phyloP scores from a whole-genome alignment of 2,329 filamentous ascomycete species.

The Rhynchosporium agropyri region DNA sequence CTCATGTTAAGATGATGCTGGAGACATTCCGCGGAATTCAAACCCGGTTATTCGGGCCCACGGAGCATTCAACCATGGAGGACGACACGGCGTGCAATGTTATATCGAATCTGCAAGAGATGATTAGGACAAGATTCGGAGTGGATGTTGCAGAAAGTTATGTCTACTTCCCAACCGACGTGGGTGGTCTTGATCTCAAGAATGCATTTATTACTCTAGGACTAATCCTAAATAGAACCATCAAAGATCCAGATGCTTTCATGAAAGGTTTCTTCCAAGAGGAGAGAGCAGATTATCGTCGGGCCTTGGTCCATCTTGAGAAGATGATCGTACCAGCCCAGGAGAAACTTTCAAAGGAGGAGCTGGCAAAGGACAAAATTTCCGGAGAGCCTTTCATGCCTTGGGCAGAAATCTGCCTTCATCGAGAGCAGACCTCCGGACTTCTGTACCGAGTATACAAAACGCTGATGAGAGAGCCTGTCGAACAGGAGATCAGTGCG shows the following conservation, averaged over 20 bases:
- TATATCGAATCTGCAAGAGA: conserved; percentile 50
- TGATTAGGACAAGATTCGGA: conserved; percentile 53
- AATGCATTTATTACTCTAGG: conserved; percentile 45
- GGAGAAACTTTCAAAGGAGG: conserved; percentile 11
- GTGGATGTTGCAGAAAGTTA: conserved; percentile 45
- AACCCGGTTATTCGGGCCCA: conserved; percentile 48
- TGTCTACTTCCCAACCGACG: conserved; percentile 44
- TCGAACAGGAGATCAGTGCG: conserved; percentile 29
- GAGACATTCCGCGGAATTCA: conserved; percentile 55
- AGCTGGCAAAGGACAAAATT: conserved; percentile 28
- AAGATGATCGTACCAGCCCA: conserved; percentile 21
- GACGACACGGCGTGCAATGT: conserved; percentile 42
- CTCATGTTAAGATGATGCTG: conserved; percentile 57
- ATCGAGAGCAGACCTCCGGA: conserved; percentile 41
- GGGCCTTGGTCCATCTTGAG: conserved; percentile 42
- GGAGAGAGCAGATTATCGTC: conserved; percentile 43
- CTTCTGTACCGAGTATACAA: conserved; percentile 40
- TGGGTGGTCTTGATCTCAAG: conserved; percentile 46
- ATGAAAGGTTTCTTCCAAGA: conserved; percentile 39
- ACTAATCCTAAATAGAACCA: conserved; percentile 32
- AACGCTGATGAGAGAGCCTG: conserved; percentile 39
- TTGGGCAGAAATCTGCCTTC: conserved; percentile 45
- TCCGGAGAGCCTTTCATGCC: conserved; percentile 41
- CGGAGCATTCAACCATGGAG: conserved; percentile 18
- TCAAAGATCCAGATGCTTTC: conserved; percentile 31